Conservation (phyloP, 1,284 basidiomycete species). For the Fomes fomentarius region DNA sequence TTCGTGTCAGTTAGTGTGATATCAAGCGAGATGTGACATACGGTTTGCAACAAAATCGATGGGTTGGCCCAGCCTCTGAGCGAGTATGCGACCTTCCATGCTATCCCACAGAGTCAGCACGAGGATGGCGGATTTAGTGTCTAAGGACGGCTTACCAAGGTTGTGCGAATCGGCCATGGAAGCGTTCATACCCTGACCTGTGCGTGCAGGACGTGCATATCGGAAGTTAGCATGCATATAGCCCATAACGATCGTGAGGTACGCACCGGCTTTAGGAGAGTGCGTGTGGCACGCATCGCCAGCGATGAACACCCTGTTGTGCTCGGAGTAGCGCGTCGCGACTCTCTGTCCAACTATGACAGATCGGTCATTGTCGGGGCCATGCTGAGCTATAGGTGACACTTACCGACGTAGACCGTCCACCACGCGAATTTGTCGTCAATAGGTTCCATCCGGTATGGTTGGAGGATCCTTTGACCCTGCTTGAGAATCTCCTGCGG, state of each 20-base stretch:
- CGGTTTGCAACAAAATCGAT: neutral
- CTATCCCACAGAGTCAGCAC: too few relatives aligned
- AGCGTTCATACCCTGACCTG: constrained; percentile 72
- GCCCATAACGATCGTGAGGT: neutral
- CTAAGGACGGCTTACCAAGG: constrained; percentile 47
- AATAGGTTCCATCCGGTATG: constrained; percentile 65
- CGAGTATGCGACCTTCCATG: neutral
- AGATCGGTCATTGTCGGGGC: neutral
- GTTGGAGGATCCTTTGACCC: constrained; percentile 67
- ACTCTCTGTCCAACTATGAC: constrained; percentile 72
- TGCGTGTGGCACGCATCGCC: constrained; percentile 86
- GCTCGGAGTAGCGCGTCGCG: constrained; percentile 65
- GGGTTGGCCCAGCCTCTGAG: neutral
- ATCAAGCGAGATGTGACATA: neutral
- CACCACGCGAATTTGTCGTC: constrained; percentile 74
- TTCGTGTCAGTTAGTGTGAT: neutral
- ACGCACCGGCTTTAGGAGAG: constrained; percentile 63
- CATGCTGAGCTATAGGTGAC: too few relatives aligned
- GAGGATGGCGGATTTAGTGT: too few relatives aligned
- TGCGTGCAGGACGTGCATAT: constrained; percentile 34
- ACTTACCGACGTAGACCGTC: constrained; percentile 69
- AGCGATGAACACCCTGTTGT: constrained; percentile 79
- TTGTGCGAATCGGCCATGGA: constrained; percentile 88
- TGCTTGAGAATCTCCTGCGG: constrained; percentile 67
- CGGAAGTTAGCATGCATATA: neutral